Base-by-base conservation (phyloP, 345 rosid genomes). In the Crucihimalaya himalaica region DNA sequence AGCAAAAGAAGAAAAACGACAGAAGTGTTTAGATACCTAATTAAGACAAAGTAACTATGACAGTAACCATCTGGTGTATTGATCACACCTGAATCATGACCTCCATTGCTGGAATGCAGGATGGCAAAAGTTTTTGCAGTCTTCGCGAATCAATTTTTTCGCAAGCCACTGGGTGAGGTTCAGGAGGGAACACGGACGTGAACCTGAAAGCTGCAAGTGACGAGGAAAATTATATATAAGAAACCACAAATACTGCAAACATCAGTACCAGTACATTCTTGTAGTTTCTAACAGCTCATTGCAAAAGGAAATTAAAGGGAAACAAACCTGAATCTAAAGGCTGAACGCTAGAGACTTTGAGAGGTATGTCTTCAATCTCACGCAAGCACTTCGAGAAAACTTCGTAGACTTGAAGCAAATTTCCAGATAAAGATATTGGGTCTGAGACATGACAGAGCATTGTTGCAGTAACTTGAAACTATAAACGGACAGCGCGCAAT, bases 181-280 rank as follows among this genome's bases (percentile, higher is more conserved):
- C 90, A 25, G 97, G 97, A 72, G 97, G 98, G 79, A 86, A 91
- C 72, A 91, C 97, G 50, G 95, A 87, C 37, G 96, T 87, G 76
- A 53, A 82, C 86, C 97, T 88, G 82, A 91, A 87, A 74, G 98
- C 98, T 94, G 90, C 15, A 79, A 74, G 48, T 58, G 45, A 75
- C 53, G 43, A 80, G 54, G 42, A 69, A 43, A 23, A 37, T 37
- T 34, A 16, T 5, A 51, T 31, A 59, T 50, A 32, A 45, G 14
- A 68, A 39, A 42, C 23, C 55, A 51, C 57, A 67, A 9, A 57
- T 20, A 60, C 48, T 75, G 39, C 15, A 66, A 48, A 67, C 11
- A 53, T 20, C 37, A 43, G 39, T 34, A 43, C 51, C 20, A 68
- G 39, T 43, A 43, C 51, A 60, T 11, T 43, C 56, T 61, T 42